Evolutionary conservation across 495 filamentous ascomycete species (phyloP).

Genomic region (Penicillium cinerascens): DNA sequence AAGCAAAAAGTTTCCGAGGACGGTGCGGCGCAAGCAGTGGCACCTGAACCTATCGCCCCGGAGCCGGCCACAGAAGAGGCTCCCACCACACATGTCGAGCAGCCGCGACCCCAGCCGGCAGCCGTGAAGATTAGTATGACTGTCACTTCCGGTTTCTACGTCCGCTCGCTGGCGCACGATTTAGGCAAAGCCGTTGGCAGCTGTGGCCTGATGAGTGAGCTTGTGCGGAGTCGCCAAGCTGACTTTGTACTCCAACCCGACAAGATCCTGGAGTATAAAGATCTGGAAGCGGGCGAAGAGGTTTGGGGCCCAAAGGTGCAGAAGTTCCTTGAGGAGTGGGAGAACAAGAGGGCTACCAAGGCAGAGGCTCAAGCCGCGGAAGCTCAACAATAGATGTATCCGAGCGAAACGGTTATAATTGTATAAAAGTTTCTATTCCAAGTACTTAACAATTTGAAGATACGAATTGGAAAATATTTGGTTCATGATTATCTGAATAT

Average conservation of each 20-base stretch:
- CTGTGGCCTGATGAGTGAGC: slow-evolving; percentile 79
- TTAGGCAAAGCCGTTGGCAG: slow-evolving; percentile 79
- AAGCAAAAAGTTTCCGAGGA: slow-evolving; percentile 35
- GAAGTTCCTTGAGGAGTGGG: slow-evolving; percentile 61
- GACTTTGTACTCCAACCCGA: slow-evolving; percentile 60
- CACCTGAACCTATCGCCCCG: slow-evolving; percentile 16
- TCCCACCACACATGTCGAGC: slow-evolving; percentile 9
- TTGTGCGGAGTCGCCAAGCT: slow-evolving; percentile 77
- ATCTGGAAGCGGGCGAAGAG: slow-evolving; percentile 72
- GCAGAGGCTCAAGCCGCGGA: slow-evolving; percentile 13
- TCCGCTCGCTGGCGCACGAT: slow-evolving; percentile 89
- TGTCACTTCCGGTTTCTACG: slow-evolving; percentile 95
- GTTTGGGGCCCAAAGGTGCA: slow-evolving; percentile 78
- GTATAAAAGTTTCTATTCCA: neutral
- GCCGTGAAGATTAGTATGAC: slow-evolving; percentile 85
- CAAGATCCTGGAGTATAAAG: slow-evolving; percentile 79
- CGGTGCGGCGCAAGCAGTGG: slow-evolving; percentile 14
- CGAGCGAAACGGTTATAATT: neutral
- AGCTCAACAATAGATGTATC: slow-evolving; percentile 1
- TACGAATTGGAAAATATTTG: neutral
- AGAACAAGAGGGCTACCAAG: slow-evolving; percentile 34
- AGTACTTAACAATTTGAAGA: neutral
- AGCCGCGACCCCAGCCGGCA: slow-evolving; percentile 46
- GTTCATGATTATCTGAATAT: neutral
- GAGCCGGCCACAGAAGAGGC: slow-evolving; percentile 13